These are phyloP conservation scores for Oryza australiensis DNA, from an alignment of 176 grass and related monocot species.

Conservation along the genomic window DNA sequence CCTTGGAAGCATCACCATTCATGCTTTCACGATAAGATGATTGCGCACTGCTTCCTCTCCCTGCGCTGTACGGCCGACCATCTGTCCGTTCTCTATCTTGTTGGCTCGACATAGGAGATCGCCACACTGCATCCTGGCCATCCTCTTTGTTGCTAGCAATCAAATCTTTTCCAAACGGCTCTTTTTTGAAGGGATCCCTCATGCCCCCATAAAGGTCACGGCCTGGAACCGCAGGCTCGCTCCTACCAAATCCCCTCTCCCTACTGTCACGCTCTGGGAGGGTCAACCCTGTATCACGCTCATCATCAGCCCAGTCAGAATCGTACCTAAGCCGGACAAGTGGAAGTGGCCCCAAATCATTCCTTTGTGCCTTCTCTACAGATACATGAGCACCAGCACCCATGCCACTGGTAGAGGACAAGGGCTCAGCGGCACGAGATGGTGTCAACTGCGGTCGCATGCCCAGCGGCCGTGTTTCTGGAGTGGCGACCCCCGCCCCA, in stretches of 20 bases:
- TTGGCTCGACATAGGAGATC: slow-evolving; percentile 43
- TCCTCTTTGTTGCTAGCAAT: slow-evolving; percentile 43
- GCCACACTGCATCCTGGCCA: slow-evolving; percentile 51
- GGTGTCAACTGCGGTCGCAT: slow-evolving; percentile 82
- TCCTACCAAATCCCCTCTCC: slow-evolving; percentile 59
- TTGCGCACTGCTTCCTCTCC: slow-evolving; percentile 58
- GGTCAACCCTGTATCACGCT: slow-evolving; percentile 82
- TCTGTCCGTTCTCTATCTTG: slow-evolving; percentile 51
- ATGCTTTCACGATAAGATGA: slow-evolving; percentile 37
- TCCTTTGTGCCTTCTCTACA: slow-evolving; percentile 45
- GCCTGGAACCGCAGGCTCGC: slow-evolving; percentile 40
- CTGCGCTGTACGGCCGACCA: slow-evolving; percentile 53
- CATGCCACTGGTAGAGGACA: slow-evolving; percentile 27
- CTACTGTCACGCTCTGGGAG: slow-evolving; percentile 67
- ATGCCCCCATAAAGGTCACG: slow-evolving; percentile 40
- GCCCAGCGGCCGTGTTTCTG: slow-evolving; percentile 49
- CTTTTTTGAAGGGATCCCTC: slow-evolving; percentile 59
- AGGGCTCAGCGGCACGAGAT: slow-evolving; percentile 37
- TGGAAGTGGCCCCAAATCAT: slow-evolving; percentile 59
- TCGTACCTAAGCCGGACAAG: slow-evolving; percentile 60
- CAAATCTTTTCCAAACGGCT: slow-evolving; percentile 53
- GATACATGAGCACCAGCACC: slow-evolving; percentile 32
- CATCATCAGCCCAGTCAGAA: slow-evolving; percentile 96
- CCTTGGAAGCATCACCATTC: slow-evolving; percentile 52
- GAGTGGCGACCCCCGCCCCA: slow-evolving; percentile 28